Base-by-base conservation (phyloP, 2,329 filamentous ascomycete genomes). In the Aureobasidium sp. region DNA sequence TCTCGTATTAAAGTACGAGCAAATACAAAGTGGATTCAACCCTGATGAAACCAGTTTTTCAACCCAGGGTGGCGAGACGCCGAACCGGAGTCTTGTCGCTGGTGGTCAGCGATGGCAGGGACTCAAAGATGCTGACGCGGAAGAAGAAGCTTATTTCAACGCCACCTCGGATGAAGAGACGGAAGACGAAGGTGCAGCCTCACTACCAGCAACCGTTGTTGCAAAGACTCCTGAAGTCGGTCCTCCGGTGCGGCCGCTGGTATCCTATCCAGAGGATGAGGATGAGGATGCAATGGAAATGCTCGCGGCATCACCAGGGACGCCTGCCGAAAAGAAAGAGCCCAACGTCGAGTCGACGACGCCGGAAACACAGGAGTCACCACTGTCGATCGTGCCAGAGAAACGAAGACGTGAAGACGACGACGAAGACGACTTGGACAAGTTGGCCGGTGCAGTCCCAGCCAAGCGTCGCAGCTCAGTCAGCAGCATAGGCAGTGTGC, bases 131-230 rank as follows among this genome's bases (percentile, higher is more conserved):
- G 82, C 92, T 69, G 93, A 96, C 70, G 81, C 86, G 6, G 85
- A 87, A 11, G 90, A 96, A 71, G 93, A 96, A 68, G 90, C 93
- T 45, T 99, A 97, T 73, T 97, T 95, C 81, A 93, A 95, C 68
- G 25, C 42, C 43, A 84, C 83, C 0, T 90, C 89, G 0, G 92
- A 96, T 67, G 89, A 94, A 49, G 88, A 92, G 62, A 91, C 96
- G 7, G 89, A 90, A 13, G 78, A 85, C 19, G 65, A 69, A 13
- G 58, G 61, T 9, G 66, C 65, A 33, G 27, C 46, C 29, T 54
- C 60, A 13, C 58, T 71, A n/a, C 70, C 69, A 5, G 69, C 66
- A 10, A 63, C 70, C 13, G 61, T 64, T 19, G 62, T 68, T 6
- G 67, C 64, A 21, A 75, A 75, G 57, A 62, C 69, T 8, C 73